Base-by-base conservation (phyloP, 345 rosid species). In the Eucalyptus regnans region DNA sequence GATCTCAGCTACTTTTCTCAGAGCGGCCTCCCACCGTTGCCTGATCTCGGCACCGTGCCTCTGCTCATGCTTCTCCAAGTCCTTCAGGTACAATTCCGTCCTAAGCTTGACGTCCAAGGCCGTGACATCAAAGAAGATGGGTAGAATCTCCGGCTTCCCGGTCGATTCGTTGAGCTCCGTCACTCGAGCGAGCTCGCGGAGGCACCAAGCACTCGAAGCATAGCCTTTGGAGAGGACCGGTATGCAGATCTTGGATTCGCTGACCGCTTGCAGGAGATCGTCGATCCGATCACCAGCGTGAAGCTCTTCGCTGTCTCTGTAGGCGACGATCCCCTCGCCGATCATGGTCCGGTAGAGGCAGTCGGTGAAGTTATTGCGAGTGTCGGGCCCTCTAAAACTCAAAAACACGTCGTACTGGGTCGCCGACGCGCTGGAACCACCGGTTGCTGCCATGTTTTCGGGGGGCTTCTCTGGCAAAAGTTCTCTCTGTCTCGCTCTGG, bases 11-110 rank as follows among this genome's bases (percentile, higher is more conserved):
- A n/a, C 76, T 64, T 64, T 64, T n/a, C 76, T 4, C 37, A n/a
- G 5, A n/a, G 76, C 76, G 3, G 76, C 37, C 37, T 64, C 76
- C 76, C 37, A 64, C 9, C 9, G 20, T n/a, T 14, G 9, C 37
- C 18, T 64, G 0, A 7, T 64, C 18, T 14, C 76, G 0, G 37
- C 20, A 15, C 37, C 9, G 6, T 15, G 37, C 76, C 20, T 64
- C 37, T n/a, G 37, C 37, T n/a, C 76, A 33, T 64, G 37, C 76
- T 13, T 64, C 16, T 60, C 8, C 8, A 60, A 3, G 4, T 68
- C 79, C 43, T 31, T 3, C 23, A 16, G 43, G 7, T 31, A 68
- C 23, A 31, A 22, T 3, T 16, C 2, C 12, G 79, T 68, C 79
- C 22, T 31, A 12, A 68, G 79, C 79, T 8, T 68, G 43, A 16